Conservation (phyloP, 306 rosid genomes). For the Arachis hypogaea region DNA sequence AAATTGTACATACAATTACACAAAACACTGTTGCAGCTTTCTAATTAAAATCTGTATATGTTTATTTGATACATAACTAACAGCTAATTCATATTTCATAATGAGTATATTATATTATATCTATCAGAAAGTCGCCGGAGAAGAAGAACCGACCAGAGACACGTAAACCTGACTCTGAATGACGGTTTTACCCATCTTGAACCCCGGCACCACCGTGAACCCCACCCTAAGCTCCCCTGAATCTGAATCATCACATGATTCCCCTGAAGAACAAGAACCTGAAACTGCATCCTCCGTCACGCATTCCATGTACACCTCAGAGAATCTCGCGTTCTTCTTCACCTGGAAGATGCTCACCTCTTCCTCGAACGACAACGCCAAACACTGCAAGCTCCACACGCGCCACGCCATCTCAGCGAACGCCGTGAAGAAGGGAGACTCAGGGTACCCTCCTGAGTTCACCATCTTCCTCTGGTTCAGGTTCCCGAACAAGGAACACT, state of each 20-base stretch:
- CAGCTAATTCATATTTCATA: slow-evolving; percentile 35
- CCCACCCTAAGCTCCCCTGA: slow-evolving; percentile 55
- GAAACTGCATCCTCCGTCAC: slow-evolving; percentile 54
- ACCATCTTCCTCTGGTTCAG: slow-evolving; percentile 76
- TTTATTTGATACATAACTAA: not conserved
- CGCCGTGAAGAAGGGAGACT: slow-evolving; percentile 68
- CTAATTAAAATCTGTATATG: slow-evolving; percentile 2
- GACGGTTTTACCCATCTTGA: slow-evolving; percentile 67
- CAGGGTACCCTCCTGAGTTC: slow-evolving; percentile 76
- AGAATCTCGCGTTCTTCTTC: slow-evolving; percentile 68
- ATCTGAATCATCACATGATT: slow-evolving; percentile 32
- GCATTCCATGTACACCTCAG: slow-evolving; percentile 92
- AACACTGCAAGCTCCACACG: slow-evolving; percentile 73
- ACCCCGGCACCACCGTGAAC: slow-evolving; percentile 93
- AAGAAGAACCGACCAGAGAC: slow-evolving; percentile 47
- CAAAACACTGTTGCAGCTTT: not conserved
- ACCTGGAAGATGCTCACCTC: slow-evolving; percentile 68
- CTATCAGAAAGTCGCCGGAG: slow-evolving; percentile 24
- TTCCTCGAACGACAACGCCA: slow-evolving; percentile 69
- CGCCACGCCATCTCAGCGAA: slow-evolving; percentile 84
- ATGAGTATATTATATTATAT: slow-evolving; percentile 7
- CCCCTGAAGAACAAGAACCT: slow-evolving; percentile 31
- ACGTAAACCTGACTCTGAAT: slow-evolving; percentile 84
- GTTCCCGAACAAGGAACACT: slow-evolving; percentile 89
- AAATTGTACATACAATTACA: slow-evolving; percentile 1